Base-by-base conservation (phyloP, 768 basidiomycete genomes). In the Asterophora parasitica region DNA sequence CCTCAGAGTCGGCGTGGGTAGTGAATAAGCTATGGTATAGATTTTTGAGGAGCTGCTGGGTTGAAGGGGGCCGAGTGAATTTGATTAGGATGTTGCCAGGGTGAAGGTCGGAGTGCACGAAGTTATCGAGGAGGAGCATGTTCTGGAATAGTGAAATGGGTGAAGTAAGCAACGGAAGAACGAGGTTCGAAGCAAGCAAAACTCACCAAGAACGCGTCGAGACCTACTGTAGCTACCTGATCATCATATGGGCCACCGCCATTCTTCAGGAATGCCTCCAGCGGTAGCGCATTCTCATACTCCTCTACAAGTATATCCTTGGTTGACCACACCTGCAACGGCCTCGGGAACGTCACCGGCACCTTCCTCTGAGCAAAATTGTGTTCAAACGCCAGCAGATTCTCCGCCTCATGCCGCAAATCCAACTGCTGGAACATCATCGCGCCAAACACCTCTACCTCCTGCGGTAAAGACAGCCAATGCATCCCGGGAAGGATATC, bases 371-470 rank as follows among this genome's bases (percentile, higher is more conserved):
- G 72, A 7, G 78, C 74, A 58, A 99, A 99, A 61, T 97, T 92
- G 42, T 75, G 68, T 66, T 95, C 92, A 60, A 99, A 99, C 1
- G 70, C 75, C 19, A 79, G 68, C 45, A 99, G 68, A 65, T 98
- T 97, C 53, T 88, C 79, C 0, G 89, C 93, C 64, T 99, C 96
- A 50, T 86, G 79, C 30, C 92, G 76, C 39, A 99, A 70, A 66
- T 98, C 92, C 16, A 98, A 77, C 64, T 99, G 96, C 56, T 83
- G 87, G 61, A 81, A 78, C 96, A 99, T 99, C 92, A 99, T 95
- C 27, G 75, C 68, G 6, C 96, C 96, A 64, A 99, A 99, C 3
- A 95, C 91, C 17, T 81, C 70, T 6, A 98, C 95, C 65, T 99
- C 96, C 58, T 99, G 91, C 0, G 93, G 89, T 13, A 99, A 76